Base-by-base conservation (phyloP, 192 early-diverging fungal species). In the Coemansia furcata region DNA sequence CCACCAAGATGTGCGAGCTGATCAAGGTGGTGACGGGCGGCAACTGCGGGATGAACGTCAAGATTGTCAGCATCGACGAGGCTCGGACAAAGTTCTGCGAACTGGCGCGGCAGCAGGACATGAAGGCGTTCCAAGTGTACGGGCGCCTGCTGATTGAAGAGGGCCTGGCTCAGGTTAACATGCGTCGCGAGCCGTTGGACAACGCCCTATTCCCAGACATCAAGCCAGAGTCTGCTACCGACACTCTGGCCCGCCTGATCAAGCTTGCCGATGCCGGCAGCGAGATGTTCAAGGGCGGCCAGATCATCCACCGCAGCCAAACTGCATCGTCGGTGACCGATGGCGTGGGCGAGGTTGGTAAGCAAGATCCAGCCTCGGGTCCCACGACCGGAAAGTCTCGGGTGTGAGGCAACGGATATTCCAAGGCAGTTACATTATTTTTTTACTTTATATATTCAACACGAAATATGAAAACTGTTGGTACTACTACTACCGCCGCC, bases 151-250 rank as follows among this genome's bases (percentile, higher is more conserved):
- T 81, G 36, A 64, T 81, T 21, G 78, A 81, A 26, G 78, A 81
- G 36, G 78, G 78, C 0, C 65, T 81, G 73, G 78, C 67, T 10
- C 78, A 76, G 65, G 64, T 81, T 8, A 63, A 81, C 46, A 61
- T 67, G 38, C 19, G 47, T 23, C 43, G 59, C n/a, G 78, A 76
- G 58, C 67, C 68, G 19, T 50, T 81, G 29, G 71, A 81, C 46
- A 81, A 81, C 43, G 39, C 21, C 32, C 54, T 76, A 52, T 81
- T 81, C 70, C 77, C 77, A 0, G 67, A 70, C 0, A 43, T 81
- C 21, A 23, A 46, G 29, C 73, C 78, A 0, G 73, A 81, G 62
- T 60, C 66, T 36, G 64, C 72, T 11, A 42, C 29, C 0, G 50
- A 66, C 6, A 76, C 78, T 9, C 60, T 81, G 17, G 26, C 26